phyloP scores from a whole-genome alignment of 2,329 filamentous ascomycete genomes.

The Blastomyces parvus region DNA sequence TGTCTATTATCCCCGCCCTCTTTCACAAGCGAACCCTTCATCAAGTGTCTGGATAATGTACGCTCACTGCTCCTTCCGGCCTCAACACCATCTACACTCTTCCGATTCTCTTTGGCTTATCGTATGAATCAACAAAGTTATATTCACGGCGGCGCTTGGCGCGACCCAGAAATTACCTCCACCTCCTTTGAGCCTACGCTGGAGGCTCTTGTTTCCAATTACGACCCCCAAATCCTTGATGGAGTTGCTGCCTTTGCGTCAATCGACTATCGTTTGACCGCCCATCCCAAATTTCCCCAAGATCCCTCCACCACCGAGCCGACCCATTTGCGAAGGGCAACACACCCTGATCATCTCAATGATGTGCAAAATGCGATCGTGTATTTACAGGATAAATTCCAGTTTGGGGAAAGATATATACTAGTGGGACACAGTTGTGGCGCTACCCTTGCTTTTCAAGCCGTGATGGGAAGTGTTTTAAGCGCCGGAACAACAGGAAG shows the following conservation, averaged over 20 bases:
- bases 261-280: conserved; percentile 39
- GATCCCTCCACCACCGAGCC: conserved; percentile 22
- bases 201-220: conserved; percentile 22
- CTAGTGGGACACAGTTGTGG: conserved; percentile 41
- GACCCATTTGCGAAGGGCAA: conserved; percentile 27
- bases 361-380: conserved; percentile 34
- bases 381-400: conserved; percentile 34
- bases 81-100: not conserved
- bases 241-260: conserved; percentile 35
- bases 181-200: conserved; percentile 29
- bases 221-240: conserved; percentile 10
- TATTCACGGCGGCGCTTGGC: conserved; percentile 43
- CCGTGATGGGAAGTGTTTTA: conserved; percentile 28
- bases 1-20: conserved; percentile 18
- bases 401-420: conserved; percentile 33
- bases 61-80: not conserved
- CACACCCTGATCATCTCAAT: conserved; percentile 38
- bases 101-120: not conserved
- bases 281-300: conserved; percentile 34
- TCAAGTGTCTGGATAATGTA: conserved; percentile 36
- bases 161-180: conserved; percentile 35
- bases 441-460: conserved; percentile 38
- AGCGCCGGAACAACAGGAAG: conserved; percentile 8
- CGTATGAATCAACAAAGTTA: conserved; percentile 23
- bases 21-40: conserved; percentile 15